Percentiles rank a stretch among this genome's conserved stretches.
Evolutionary conservation across 768 basidiomycete species (phyloP).

Genomic region (Auricularia heimuer): DNA sequence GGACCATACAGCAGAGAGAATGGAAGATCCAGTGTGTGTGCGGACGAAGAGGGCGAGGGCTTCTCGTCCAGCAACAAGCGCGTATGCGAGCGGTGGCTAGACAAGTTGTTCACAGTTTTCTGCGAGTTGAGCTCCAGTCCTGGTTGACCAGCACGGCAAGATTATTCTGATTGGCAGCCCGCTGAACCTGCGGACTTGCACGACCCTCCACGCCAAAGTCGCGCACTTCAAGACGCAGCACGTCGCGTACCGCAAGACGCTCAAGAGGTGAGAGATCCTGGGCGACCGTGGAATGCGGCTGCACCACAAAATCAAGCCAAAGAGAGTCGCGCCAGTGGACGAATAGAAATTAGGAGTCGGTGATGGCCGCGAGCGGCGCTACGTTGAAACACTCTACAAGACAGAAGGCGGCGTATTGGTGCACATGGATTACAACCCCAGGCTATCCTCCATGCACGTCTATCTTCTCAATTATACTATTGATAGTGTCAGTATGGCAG

Average conservation of each 20-base stretch:
- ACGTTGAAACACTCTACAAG: no score
- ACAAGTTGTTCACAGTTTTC: conserved; percentile 96
- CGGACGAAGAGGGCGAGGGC: conserved; percentile 35
- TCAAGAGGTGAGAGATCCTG: conserved; percentile 95
- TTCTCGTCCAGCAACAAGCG: conserved; percentile 95
- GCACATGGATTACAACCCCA: no score
- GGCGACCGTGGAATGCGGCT: conserved; percentile 89
- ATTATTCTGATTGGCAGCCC: neutral
- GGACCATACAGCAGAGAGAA: conserved; percentile 13
- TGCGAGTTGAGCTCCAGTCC: conserved; percentile 62
- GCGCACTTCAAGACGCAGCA: conserved; percentile 99
- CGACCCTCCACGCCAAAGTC: conserved; percentile 96
- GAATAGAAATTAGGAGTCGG: no score
- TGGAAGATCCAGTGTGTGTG: conserved; percentile 12
- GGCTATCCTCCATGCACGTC: no score
- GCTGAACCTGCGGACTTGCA: conserved; percentile 94
- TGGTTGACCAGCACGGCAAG: neutral
- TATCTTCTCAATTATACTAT: no score
- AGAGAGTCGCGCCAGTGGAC: conserved; percentile 31
- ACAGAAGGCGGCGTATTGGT: no score
- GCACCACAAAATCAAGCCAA: conserved; percentile 98
- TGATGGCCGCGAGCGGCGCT: no score
- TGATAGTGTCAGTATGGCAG: no score
- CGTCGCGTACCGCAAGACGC: conserved; percentile 94
- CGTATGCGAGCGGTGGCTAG: conserved; percentile 94